phyloP scores from a whole-genome alignment of 2,329 filamentous ascomycete genomes.

The Fusarium lateritium region DNA sequence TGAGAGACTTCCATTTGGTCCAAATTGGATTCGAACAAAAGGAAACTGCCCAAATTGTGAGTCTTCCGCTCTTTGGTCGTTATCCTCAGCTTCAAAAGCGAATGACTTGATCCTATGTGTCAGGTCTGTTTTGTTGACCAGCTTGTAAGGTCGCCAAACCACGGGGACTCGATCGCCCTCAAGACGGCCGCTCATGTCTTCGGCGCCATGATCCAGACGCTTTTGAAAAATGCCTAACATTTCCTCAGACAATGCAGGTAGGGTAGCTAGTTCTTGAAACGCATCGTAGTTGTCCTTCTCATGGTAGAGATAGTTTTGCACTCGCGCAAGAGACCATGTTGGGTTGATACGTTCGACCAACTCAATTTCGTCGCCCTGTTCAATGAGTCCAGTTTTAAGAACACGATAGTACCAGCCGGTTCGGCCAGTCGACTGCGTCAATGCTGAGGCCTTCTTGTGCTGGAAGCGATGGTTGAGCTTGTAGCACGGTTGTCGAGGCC shows the following conservation, averaged over 20 bases:
- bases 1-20: constrained; percentile 5
- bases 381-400: constrained; percentile 16
- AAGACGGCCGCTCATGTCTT: constrained; percentile 30
- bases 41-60: background rate
- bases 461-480: constrained; percentile 44
- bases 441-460: constrained; percentile 29
- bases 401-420: constrained; percentile 42
- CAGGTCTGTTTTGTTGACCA: constrained; percentile 9
- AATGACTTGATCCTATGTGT: constrained; percentile 26
- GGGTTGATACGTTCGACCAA: constrained; percentile 25
- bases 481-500: constrained; percentile 38
- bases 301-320: constrained; percentile 30
- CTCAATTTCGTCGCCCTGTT: constrained; percentile 18
- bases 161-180: constrained; percentile 21
- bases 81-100: constrained; percentile 5
- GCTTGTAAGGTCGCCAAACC: constrained; percentile 28
- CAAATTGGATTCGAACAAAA: constrained; percentile 28
- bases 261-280: constrained; percentile 6
- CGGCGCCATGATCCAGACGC: constrained; percentile 17
- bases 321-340: constrained; percentile 25
- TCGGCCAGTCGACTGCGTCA: constrained; percentile 30
- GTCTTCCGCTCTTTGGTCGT: background rate
- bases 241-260: constrained; percentile 22
- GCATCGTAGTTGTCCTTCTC: constrained; percentile 19
- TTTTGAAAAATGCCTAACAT: constrained; percentile 20